A percentile compares a stretch with the other conserved stretches of the same genome.
Conservation (phyloP, 495 filamentous ascomycete genomes). For the Hypomontagnella submonticulosa region DNA sequence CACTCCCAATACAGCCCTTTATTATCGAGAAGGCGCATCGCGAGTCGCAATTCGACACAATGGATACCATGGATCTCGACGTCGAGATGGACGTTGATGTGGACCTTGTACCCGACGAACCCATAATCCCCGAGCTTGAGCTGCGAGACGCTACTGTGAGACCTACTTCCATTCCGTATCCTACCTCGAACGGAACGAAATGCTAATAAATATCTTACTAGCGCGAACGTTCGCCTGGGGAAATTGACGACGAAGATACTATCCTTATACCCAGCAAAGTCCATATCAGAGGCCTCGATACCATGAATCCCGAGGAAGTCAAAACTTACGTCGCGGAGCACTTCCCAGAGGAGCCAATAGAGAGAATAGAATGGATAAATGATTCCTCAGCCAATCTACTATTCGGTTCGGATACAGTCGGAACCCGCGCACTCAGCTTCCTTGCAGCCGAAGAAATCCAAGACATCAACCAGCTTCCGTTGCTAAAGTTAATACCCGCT, state of each 20-base stretch:
- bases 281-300: constrained; percentile 83
- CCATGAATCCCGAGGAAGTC: constrained; percentile 80
- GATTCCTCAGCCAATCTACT: constrained; percentile 89
- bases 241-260: constrained; percentile 43
- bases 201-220: constrained; percentile 37
- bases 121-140: constrained; percentile 58
- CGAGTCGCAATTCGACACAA: constrained; percentile 18
- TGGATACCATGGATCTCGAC: constrained; percentile 75
- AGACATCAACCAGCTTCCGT: constrained; percentile 58
- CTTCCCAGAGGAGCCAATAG: constrained; percentile 63
- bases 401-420: constrained; percentile 74
- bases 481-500: constrained; percentile 66
- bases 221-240: constrained; percentile 50
- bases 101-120: constrained; percentile 59
- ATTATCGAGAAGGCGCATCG: not conserved
- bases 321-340: constrained; percentile 74
- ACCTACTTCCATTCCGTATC: constrained; percentile 22
- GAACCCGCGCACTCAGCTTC: constrained; percentile 74
- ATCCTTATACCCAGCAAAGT: constrained; percentile 70
- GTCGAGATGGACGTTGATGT: constrained; percentile 77
- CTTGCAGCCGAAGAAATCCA: constrained; percentile 61
- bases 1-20: not conserved
- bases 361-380: constrained; percentile 91
- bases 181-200: constrained; percentile 7
- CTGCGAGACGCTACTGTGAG: constrained; percentile 49